Base-by-base conservation (phyloP, 139 green algal genomes). In the Haematococcus lacustris region DNA sequence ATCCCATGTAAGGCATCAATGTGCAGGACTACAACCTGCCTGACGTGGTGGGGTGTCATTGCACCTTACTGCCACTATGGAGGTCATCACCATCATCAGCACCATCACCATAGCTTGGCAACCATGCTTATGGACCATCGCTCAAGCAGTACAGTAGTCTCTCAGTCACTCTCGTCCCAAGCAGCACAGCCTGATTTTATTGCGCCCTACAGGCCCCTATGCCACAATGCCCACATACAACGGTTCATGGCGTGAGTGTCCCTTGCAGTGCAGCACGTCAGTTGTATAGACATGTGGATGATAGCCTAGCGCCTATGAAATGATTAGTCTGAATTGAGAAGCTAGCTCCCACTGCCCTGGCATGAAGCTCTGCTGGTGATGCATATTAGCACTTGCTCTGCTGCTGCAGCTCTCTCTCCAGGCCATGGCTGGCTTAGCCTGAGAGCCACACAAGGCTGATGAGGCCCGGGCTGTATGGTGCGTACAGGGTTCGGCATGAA, bases 401-500 rank as follows among this genome's bases (percentile, higher is more conserved):
- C 9, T 9, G 9, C 9, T 17, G 43, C 9, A 9, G 17, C 17
- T 53, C 9, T 17, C 17, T 17, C 43, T 53, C 43, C 17, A 17
- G 43, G 9, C 9, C 17, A 9, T 28, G 43, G 9, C 9, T 53
- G 43, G 43, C 43, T 53, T 53, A 9, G 9, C 43, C 43, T 9
- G 38, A 60, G 66, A 57, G n/a, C n/a, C n/a, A n/a, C n/a, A n/a
- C n/a, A n/a, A n/a, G n/a, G n/a, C n/a, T 71, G 66, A 25, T 71
- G 17, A 21, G 28, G 7, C 43, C 60, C 32, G 5, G 60, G 3
- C 17, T 53, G 21, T 53, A 26, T 33, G 7, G 38, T 53, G 57
- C 60, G 60, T 51, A 28, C 80, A 96, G 88, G 89, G 92, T 97
- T 65, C 79, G 92, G 23, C 92, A 97, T 62, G 92, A 97, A 74